Conservation (phyloP, 2,329 filamentous ascomycete species). For the Diaporthe velutina region DNA sequence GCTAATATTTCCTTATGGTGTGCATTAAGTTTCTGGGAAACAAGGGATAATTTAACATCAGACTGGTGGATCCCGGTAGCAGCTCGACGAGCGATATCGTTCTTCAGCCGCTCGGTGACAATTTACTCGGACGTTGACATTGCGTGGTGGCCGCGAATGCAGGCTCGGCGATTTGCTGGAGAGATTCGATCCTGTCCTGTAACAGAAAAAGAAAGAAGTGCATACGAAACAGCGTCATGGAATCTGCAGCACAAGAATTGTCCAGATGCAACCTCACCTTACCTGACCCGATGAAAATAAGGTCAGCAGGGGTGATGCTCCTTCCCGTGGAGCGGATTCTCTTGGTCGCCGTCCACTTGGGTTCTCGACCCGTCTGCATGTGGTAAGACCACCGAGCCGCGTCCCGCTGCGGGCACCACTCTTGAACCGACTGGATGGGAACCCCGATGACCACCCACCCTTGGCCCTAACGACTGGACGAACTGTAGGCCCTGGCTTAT, state of each 20-base stretch:
- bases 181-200: background rate
- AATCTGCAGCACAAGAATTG: background rate
- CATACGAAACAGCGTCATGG: background rate
- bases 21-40: background rate
- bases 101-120: background rate
- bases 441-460: constrained; percentile 24
- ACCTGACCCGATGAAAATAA: background rate
- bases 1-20: background rate
- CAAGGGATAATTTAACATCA: background rate
- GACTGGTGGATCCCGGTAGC: background rate
- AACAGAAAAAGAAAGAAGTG: background rate
- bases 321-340: background rate
- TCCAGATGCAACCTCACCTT: background rate
- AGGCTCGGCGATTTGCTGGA: constrained; percentile 13
- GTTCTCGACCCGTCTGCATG: background rate
- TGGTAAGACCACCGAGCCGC: constrained; percentile 22
- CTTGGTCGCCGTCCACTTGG: constrained; percentile 19
- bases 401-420: background rate
- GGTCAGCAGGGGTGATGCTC: background rate
- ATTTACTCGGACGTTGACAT: background rate
- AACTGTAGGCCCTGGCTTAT: background rate
- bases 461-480: background rate
- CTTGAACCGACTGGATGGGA: constrained; percentile 1
- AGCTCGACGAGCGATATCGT: background rate
- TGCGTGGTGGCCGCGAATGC: background rate